Conservation (phyloP, 1,139 yeast genomes). For the Kodamaea suecica region DNA sequence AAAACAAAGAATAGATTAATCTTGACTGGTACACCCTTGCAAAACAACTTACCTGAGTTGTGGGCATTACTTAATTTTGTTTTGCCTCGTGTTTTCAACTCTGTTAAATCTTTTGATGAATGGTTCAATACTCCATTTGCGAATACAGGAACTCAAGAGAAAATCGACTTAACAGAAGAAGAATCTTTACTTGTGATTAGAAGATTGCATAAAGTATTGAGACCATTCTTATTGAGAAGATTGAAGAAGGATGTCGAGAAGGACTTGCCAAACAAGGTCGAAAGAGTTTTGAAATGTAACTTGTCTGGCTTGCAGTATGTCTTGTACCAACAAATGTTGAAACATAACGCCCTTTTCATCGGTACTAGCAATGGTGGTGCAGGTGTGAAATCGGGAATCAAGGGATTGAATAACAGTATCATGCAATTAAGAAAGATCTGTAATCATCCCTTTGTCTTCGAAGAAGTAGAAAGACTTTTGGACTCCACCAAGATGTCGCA, state of each 20-base stretch:
- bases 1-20: conserved; percentile 75
- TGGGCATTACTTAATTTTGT: conserved; percentile 82
- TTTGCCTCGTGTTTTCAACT: conserved; percentile 75
- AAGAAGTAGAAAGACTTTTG: conserved; percentile 84
- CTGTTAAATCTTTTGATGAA: conserved; percentile 82
- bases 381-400: conserved; percentile 50
- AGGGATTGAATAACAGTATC: conserved; percentile 85
- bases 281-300: conserved; percentile 91
- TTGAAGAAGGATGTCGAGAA: conserved; percentile 96
- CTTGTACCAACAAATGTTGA: conserved; percentile 76
- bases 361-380: conserved; percentile 49
- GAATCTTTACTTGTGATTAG: conserved; percentile 90
- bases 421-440: conserved; percentile 97
- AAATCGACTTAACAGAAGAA: conserved; percentile 81
- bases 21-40: conserved; percentile 85
- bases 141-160: conserved; percentile 77
- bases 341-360: conserved; percentile 57
- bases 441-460: conserved; percentile 96
- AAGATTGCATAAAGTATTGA: conserved; percentile 90
- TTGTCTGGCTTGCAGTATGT: conserved; percentile 83
- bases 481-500: conserved; percentile 73
- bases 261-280: conserved; percentile 93
- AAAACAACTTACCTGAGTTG: conserved; percentile 78
- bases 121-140: conserved; percentile 89
- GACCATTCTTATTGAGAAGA: conserved; percentile 93